phyloP scores from a whole-genome alignment of 2,329 filamentous ascomycete species.

The Aspergillus spinulosporus region DNA sequence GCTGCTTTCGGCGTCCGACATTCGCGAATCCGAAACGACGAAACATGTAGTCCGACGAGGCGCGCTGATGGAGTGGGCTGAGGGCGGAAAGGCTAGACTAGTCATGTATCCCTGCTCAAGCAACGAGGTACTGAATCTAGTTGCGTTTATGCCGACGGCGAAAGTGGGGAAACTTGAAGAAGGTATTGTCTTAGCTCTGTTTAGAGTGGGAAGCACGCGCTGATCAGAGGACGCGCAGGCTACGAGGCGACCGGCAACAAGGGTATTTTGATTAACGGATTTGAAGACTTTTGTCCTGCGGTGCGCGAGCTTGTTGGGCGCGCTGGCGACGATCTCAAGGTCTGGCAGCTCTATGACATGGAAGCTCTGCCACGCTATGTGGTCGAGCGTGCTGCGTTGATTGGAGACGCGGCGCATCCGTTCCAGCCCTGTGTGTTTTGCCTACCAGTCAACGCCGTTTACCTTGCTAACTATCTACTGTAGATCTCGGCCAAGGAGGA shows the following conservation, averaged over 20 bases:
- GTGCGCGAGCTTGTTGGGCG: slow-evolving; percentile 28
- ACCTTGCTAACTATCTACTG: background rate
- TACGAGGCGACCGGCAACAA: slow-evolving; percentile 26
- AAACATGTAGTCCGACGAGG: slow-evolving; percentile 28
- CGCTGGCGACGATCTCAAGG: slow-evolving; percentile 49
- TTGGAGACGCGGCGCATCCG: slow-evolving; percentile 68
- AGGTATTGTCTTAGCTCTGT: slow-evolving; percentile 9
- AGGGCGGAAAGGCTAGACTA: slow-evolving; percentile 40
- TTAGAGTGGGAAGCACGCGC: background rate
- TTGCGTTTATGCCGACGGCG: slow-evolving; percentile 48
- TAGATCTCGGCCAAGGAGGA: slow-evolving; percentile 34
- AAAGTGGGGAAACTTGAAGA: slow-evolving; percentile 34
- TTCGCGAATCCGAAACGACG: slow-evolving; percentile 18
- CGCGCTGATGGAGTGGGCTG: slow-evolving; percentile 46
- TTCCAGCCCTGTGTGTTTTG: slow-evolving; percentile 53
- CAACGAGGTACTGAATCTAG: slow-evolving; percentile 49
- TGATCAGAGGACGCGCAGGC: slow-evolving; percentile 12
- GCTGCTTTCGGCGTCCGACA: slow-evolving; percentile 22
- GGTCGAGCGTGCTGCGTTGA: slow-evolving; percentile 53
- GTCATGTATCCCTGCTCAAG: slow-evolving; percentile 50
- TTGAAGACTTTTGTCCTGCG: slow-evolving; percentile 20
- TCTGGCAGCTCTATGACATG: slow-evolving; percentile 65
- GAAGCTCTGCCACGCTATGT: slow-evolving; percentile 57
- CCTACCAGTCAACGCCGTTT: background rate
- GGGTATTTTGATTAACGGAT: slow-evolving; percentile 16